Conservation (phyloP, 495 filamentous ascomycete genomes). For the Daldinia bambusicola region DNA sequence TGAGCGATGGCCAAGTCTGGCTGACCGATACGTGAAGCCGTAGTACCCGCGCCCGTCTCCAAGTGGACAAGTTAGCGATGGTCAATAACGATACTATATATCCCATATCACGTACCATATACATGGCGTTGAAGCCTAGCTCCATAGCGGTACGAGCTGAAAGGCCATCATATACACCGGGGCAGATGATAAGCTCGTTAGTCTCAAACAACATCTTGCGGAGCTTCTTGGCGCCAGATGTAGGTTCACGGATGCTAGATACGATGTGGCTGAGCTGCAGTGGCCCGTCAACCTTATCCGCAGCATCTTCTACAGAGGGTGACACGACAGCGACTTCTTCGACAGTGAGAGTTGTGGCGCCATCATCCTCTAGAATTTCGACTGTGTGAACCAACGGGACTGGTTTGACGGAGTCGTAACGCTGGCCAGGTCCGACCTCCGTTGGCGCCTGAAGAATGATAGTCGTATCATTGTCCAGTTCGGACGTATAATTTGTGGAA, state of each 20-base stretch:
- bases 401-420: slow-evolving; percentile 34
- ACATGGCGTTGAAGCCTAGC: slow-evolving; percentile 69
- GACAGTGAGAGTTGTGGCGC: background rate
- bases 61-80: background rate
- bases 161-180: slow-evolving; percentile 76
- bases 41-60: slow-evolving; percentile 74
- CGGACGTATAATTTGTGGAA: slow-evolving; percentile 27
- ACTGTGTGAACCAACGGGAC: slow-evolving; percentile 16
- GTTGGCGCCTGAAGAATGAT: slow-evolving; percentile 26
- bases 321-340: slow-evolving; percentile 19
- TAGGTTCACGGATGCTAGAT: slow-evolving; percentile 42
- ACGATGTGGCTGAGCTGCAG: slow-evolving; percentile 32
- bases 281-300: slow-evolving; percentile 7
- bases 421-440: slow-evolving; percentile 29
- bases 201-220: slow-evolving; percentile 55
- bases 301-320: background rate
- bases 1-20: slow-evolving; percentile 71
- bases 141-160: slow-evolving; percentile 71
- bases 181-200: slow-evolving; percentile 62
- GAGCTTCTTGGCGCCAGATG: slow-evolving; percentile 59
- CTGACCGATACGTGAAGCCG: slow-evolving; percentile 68
- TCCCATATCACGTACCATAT: slow-evolving; percentile 65
- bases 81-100: background rate
- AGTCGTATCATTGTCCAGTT: slow-evolving; percentile 33
- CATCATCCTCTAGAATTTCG: slow-evolving; percentile 32